phyloP scores from a whole-genome alignment of 2,329 filamentous ascomycete species.

The Penicillium sp. region DNA sequence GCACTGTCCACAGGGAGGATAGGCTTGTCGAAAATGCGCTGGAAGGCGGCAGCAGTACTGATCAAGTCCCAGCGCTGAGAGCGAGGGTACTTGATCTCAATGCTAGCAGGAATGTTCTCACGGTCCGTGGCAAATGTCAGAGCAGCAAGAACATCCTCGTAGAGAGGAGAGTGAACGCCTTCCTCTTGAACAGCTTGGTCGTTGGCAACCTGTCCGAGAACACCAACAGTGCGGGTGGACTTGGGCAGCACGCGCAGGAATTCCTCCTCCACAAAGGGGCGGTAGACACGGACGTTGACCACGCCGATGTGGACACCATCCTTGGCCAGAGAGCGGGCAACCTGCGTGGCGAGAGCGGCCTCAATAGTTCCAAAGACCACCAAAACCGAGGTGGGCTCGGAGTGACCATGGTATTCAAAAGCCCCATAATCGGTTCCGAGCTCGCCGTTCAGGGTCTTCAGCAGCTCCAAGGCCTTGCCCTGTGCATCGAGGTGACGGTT shows the following conservation, averaged over 20 bases:
- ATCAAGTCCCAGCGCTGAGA: conserved; percentile 58
- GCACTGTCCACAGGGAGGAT: conserved; percentile 28
- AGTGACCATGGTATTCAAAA: conserved; percentile 90
- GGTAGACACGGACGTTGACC: conserved; percentile 86
- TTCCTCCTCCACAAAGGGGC: conserved; percentile 89
- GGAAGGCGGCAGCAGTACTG: conserved; percentile 42
- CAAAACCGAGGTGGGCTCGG: conserved; percentile 70
- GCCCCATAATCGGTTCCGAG: conserved; percentile 87
- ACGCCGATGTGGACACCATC: conserved; percentile 75
- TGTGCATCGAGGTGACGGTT: conserved; percentile 66
- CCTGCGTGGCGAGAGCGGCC: conserved; percentile 75
- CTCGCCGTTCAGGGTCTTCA: conserved; percentile 77
- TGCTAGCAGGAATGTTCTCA: conserved; percentile 57
- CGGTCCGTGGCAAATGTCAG: conserved; percentile 70
- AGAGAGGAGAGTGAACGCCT: conserved; percentile 75
- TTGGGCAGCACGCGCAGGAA: conserved; percentile 77
- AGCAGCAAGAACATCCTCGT: conserved; percentile 82
- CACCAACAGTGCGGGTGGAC: conserved; percentile 68
- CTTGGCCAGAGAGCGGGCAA: conserved; percentile 65
- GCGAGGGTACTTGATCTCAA: conserved; percentile 86
- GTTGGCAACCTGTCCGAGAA: conserved; percentile 81
- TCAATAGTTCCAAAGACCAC: conserved; percentile 92
- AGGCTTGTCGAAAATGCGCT: conserved; percentile 40
- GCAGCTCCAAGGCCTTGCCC: conserved; percentile 63
- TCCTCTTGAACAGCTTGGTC: conserved; percentile 66